Evolutionary conservation across 306 rosid genomes (phyloP).

Genomic region (Cyamopsis tetragonoloba): DNA sequence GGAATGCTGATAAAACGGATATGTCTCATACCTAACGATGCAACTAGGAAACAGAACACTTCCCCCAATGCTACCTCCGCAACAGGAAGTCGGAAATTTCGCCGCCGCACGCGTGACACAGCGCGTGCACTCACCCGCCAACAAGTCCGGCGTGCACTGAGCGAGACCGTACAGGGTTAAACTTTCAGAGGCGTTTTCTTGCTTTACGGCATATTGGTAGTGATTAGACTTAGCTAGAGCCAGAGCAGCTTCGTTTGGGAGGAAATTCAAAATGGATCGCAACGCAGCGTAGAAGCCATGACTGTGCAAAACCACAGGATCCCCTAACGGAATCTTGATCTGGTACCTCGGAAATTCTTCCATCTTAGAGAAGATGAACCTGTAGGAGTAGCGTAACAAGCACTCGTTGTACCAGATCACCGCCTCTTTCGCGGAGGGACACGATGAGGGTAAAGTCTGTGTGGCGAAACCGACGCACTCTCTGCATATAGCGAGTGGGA

Average conservation of each 20-base stretch:
- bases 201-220: slow-evolving; percentile 29
- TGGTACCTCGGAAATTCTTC: slow-evolving; percentile 31
- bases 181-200: slow-evolving; percentile 17
- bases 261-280: slow-evolving; percentile 14
- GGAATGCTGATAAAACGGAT: slow-evolving; percentile 42
- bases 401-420: slow-evolving; percentile 51
- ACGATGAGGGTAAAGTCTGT: not conserved
- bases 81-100: slow-evolving; percentile 28
- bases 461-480: slow-evolving; percentile 42
- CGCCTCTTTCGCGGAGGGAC: slow-evolving; percentile 29
- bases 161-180: slow-evolving; percentile 34
- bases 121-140: slow-evolving; percentile 17
- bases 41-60: slow-evolving; percentile 41
- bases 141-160: slow-evolving; percentile 48
- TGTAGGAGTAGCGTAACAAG: slow-evolving; percentile 32
- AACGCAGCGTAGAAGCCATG: slow-evolving; percentile 23
- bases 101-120: slow-evolving; percentile 31
- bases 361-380: slow-evolving; percentile 25
- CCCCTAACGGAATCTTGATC: slow-evolving; percentile 37
- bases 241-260: slow-evolving; percentile 21
- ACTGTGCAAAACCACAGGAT: slow-evolving; percentile 25
- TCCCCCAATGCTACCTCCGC: slow-evolving; percentile 37
- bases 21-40: slow-evolving; percentile 34
- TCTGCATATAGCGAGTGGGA: slow-evolving; percentile 32
- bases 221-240: not conserved